Conservation (phyloP, 495 filamentous ascomycete genomes). For the Talaromyces liani region DNA sequence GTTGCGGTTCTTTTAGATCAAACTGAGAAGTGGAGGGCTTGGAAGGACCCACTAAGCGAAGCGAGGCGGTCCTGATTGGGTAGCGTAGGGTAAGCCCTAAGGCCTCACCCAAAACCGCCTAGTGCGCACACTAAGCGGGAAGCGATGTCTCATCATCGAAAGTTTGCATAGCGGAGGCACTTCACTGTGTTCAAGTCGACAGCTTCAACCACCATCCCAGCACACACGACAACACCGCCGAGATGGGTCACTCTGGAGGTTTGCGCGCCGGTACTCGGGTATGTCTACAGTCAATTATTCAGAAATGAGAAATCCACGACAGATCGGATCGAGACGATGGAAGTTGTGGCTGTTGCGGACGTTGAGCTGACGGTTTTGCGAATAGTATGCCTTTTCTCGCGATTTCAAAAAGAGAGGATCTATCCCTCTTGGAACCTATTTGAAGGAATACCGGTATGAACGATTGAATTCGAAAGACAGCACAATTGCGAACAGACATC, state of each 20-base stretch:
- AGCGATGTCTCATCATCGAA: slow-evolving; percentile 12
- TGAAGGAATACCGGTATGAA: slow-evolving; percentile 79
- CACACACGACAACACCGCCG: slow-evolving; percentile 40
- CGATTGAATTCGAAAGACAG: slow-evolving; percentile 10
- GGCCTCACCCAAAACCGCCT: background rate
- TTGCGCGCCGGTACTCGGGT: slow-evolving; percentile 87
- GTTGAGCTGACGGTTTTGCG: slow-evolving; percentile 20
- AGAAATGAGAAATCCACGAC: background rate
- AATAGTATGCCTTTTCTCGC: slow-evolving; percentile 83
- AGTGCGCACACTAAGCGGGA: slow-evolving; percentile 23
- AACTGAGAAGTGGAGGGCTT: slow-evolving; percentile 19
- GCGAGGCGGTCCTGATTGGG: slow-evolving; percentile 1
- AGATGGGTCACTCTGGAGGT: slow-evolving; percentile 96
- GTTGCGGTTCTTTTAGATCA: slow-evolving; percentile 9
- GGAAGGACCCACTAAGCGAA: slow-evolving; percentile 14
- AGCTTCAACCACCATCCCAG: slow-evolving; percentile 31
- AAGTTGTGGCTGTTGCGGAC: background rate
- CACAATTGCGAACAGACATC: slow-evolving; percentile 14
- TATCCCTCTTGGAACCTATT: slow-evolving; percentile 85
- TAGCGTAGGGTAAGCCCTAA: slow-evolving; percentile 4
- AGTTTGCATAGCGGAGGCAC: slow-evolving; percentile 19
- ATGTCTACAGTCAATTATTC: slow-evolving; percentile 24
- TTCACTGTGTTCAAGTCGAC: slow-evolving; percentile 29
- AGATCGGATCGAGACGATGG: background rate
- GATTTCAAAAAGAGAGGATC: slow-evolving; percentile 88